Evolutionary conservation across 805 yeast species (phyloP).

Genomic region (Nakazawaea holstii): DNA sequence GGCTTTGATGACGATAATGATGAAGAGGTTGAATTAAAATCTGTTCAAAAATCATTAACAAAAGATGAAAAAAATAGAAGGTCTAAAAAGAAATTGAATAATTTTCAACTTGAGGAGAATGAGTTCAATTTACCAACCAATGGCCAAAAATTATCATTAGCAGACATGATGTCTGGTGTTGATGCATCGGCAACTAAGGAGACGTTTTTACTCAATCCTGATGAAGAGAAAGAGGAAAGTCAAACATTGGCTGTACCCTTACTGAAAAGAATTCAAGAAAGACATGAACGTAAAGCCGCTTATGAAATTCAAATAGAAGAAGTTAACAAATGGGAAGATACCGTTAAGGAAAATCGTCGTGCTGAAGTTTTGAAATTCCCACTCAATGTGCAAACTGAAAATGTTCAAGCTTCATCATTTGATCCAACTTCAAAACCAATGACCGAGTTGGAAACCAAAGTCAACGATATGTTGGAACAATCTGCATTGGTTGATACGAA

Average conservation of each 20-base stretch:
- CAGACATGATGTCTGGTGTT: constrained; percentile 71
- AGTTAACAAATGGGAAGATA: constrained; percentile 83
- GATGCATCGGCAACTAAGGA: constrained; percentile 44
- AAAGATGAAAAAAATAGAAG: constrained; percentile 29
- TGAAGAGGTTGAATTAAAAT: constrained; percentile 46
- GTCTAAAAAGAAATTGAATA: constrained; percentile 41
- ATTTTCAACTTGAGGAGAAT: constrained; percentile 54
- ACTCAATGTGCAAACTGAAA: constrained; percentile 34
- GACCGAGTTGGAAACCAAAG: constrained; percentile 62
- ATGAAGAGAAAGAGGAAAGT: constrained; percentile 26
- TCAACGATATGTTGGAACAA: constrained; percentile 52
- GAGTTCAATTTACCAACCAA: constrained; percentile 64
- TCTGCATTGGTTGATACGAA: constrained; percentile 69
- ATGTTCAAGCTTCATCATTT: constrained; percentile 46
- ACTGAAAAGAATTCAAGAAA: constrained; percentile 79
- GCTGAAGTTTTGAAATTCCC: constrained; percentile 87
- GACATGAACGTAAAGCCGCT: constrained; percentile 85
- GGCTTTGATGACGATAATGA: constrained; percentile 34
- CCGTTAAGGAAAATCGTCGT: constrained; percentile 69
- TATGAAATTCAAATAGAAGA: constrained; percentile 85
- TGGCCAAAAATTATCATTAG: constrained; percentile 54
- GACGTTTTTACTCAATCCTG: constrained; percentile 38
- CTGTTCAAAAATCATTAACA: constrained; percentile 38
- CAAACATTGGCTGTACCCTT: constrained; percentile 71
- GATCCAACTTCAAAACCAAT: constrained; percentile 39